Evolutionary conservation across 2,329 filamentous ascomycete species (phyloP).

Genomic region (Trichophaea hybrida): DNA sequence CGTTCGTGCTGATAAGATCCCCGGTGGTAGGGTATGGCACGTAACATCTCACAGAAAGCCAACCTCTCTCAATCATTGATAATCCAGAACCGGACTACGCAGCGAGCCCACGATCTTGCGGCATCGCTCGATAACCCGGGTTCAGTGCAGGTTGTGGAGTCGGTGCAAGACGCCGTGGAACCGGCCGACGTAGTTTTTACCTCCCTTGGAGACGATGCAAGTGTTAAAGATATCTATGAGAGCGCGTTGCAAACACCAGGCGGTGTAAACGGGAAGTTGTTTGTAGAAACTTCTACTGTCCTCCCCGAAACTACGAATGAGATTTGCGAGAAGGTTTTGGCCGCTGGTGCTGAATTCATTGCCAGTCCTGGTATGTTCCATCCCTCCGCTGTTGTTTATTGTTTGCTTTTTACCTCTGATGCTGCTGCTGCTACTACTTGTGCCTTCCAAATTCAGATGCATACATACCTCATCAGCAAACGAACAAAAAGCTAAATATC

Average conservation of each 20-base stretch:
- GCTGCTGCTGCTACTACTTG: slow-evolving; percentile 12
- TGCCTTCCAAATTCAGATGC: no score
- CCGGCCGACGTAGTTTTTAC: slow-evolving; percentile 66
- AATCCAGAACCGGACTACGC: slow-evolving; percentile 63
- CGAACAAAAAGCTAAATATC: background rate
- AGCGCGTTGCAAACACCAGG: slow-evolving; percentile 38
- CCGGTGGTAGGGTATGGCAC: slow-evolving; percentile 55
- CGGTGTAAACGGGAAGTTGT: slow-evolving; percentile 54
- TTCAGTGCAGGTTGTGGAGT: slow-evolving; percentile 39
- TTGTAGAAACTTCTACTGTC: slow-evolving; percentile 78
- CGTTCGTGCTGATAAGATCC: background rate
- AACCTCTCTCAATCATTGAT: slow-evolving; percentile 56
- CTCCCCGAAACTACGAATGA: slow-evolving; percentile 66
- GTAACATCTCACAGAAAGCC: slow-evolving; percentile 69
- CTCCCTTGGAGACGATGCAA: slow-evolving; percentile 64
- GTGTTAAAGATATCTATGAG: slow-evolving; percentile 49
- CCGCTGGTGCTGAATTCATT: slow-evolving; percentile 56
- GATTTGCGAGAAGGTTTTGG: slow-evolving; percentile 44
- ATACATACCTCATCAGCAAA: background rate
- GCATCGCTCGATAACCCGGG: slow-evolving; percentile 45
- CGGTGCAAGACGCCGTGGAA: slow-evolving; percentile 50
- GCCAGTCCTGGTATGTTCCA: slow-evolving; percentile 45
- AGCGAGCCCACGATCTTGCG: slow-evolving; percentile 50
- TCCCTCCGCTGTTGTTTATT: slow-evolving; percentile 14
- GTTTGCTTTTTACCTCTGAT: background rate